These are phyloP conservation scores for Botrytis fragariae DNA, from an alignment of 2,329 filamentous ascomycete genomes.

Conservation along the genomic window DNA sequence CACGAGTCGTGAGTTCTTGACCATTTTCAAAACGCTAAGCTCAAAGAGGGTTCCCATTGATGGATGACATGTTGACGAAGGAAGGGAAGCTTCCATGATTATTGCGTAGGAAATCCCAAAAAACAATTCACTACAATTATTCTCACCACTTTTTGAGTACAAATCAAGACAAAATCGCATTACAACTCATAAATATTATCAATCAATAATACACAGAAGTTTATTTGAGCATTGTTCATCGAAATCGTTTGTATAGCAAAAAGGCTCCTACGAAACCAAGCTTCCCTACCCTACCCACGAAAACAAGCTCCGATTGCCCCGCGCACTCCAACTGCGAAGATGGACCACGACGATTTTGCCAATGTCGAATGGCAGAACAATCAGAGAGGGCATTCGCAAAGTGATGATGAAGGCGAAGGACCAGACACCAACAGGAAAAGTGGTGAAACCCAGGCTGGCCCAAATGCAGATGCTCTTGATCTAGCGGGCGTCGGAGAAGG, in stretches of 20 bases:
- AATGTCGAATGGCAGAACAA: conserved; percentile 72
- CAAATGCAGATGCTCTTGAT: conserved; percentile 46
- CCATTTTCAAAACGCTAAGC: conserved; percentile 11
- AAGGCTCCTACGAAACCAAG: background rate
- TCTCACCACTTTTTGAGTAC: conserved; percentile 14
- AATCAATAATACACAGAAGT: background rate
- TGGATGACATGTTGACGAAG: conserved; percentile 12
- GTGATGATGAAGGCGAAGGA: conserved; percentile 37
- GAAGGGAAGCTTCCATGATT: conserved; percentile 11
- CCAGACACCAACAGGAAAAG: conserved; percentile 18
- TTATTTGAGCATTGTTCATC: background rate
- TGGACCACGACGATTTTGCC: conserved; percentile 67
- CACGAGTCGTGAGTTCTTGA: background rate
- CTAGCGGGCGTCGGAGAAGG: conserved; percentile 66
- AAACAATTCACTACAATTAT: conserved; percentile 11
- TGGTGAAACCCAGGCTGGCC: conserved; percentile 35
- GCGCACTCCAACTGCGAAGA: conserved; percentile 28
- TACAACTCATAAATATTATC: background rate
- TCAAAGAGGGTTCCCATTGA: conserved; percentile 4
- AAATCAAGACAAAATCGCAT: conserved; percentile 14
- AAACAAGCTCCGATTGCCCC: conserved; percentile 14
- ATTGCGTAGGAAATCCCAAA: background rate
- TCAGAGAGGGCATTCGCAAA: conserved; percentile 49
- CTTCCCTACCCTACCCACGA: background rate
- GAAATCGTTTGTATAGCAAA: background rate